A percentile compares a stretch with the other conserved stretches of the same genome.
These are phyloP conservation scores for Zasmidium citrigriseum DNA, from an alignment of 2,329 filamentous ascomycete genomes.

Conservation along the genomic window DNA sequence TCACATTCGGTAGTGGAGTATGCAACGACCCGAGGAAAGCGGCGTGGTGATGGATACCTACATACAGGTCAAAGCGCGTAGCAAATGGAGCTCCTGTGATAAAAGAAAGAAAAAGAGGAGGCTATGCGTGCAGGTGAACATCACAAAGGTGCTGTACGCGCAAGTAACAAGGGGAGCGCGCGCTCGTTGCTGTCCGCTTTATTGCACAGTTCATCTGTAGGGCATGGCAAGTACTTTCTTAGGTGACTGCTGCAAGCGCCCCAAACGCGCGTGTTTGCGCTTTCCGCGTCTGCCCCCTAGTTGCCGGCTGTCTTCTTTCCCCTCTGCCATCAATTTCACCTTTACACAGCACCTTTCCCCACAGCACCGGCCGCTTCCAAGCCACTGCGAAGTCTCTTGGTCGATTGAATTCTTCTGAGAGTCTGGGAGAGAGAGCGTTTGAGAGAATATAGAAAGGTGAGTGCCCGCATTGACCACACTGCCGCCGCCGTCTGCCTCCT, in stretches of 20 bases:
- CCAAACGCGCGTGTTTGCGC: background rate
- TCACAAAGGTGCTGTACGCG: too few species aligned
- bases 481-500: too few species aligned
- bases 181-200: too few species aligned
- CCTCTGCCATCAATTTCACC: background rate
- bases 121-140: too few species aligned
- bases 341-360: background rate
- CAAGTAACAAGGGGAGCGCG: too few species aligned
- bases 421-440: background rate
- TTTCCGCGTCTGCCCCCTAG: background rate
- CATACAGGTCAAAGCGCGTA: too few species aligned
- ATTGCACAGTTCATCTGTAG: too few species aligned
- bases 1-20: too few species aligned
- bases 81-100: too few species aligned
- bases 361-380: background rate
- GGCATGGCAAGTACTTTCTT: background rate
- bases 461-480: background rate
- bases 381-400: background rate
- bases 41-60: background rate
- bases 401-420: background rate
- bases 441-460: too few species aligned
- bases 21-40: background rate
- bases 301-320: background rate
- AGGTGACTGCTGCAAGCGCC: too few species aligned
- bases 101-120: too few species aligned